A percentile compares a stretch with the other conserved stretches of the same genome.
phyloP scores from a whole-genome alignment of 164 flowering plant genomes.

The Vitis cinerea region DNA sequence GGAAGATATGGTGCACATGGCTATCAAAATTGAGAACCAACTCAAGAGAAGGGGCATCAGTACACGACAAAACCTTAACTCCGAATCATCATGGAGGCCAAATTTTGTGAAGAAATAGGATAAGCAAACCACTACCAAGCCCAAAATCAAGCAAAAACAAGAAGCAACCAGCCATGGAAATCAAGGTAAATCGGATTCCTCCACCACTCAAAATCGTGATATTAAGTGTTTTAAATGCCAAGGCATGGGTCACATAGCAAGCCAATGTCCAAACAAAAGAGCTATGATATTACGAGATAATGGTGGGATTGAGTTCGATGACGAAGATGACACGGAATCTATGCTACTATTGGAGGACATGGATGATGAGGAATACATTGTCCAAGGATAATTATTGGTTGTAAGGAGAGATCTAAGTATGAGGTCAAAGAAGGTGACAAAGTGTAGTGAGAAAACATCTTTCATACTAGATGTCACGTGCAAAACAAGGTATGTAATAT shows the following conservation, averaged over 20 bases:
- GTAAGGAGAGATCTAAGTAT: too few species aligned
- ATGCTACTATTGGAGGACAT: too few species aligned
- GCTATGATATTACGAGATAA: too few species aligned
- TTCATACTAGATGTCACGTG: background rate
- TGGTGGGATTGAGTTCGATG: too few species aligned
- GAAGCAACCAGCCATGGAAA: background rate
- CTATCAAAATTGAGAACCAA: background rate
- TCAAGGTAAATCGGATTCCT: background rate
- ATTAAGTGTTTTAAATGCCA: too few species aligned
- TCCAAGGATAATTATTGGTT: background rate
- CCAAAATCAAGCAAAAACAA: background rate
- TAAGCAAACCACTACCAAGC: background rate
- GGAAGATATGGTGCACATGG: too few species aligned
- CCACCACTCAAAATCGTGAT: background rate
- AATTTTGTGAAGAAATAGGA: too few species aligned
- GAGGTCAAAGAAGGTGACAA: background rate
- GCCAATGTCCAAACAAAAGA: too few species aligned
- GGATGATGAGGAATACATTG: too few species aligned
- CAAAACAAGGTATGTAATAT: too few species aligned
- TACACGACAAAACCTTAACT: background rate
- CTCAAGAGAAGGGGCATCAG: background rate
- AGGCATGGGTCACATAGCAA: too few species aligned
- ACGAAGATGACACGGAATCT: too few species aligned
- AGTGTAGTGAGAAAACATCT: background rate
- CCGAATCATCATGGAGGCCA: background rate